Conservation (phyloP, 2,329 filamentous ascomycete species). For the Acrocalymma vagum region DNA sequence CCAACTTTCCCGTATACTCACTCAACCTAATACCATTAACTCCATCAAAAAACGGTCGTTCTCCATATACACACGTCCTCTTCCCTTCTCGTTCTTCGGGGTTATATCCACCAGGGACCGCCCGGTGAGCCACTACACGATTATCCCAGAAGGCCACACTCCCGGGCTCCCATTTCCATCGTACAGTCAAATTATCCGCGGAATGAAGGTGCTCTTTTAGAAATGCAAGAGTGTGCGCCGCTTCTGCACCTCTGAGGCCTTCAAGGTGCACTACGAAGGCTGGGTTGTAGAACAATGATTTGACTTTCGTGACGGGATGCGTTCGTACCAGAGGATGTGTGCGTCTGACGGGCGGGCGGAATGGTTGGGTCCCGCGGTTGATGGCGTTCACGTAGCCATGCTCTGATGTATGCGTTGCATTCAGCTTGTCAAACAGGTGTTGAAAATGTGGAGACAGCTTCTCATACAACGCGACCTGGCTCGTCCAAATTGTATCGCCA, state of each 20-base stretch:
- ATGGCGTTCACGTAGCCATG: constrained; percentile 6
- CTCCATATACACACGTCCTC: constrained; percentile 12
- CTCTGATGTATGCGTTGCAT: constrained; percentile 9
- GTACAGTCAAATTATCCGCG: constrained; percentile 12
- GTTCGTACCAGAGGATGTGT: constrained; percentile 60
- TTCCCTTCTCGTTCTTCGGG: constrained; percentile 8
- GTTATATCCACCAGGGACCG: constrained; percentile 13
- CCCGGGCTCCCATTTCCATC: constrained; percentile 16
- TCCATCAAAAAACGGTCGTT: constrained; percentile 8
- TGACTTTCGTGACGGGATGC: constrained; percentile 58
- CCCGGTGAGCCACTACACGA: constrained; percentile 12
- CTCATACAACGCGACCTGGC: constrained; percentile 9
- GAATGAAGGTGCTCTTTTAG: constrained; percentile 13
- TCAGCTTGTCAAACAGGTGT: constrained; percentile 6
- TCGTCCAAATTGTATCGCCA: constrained; percentile 11
- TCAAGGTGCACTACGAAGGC: constrained; percentile 60
- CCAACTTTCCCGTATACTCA: constrained; percentile 2
- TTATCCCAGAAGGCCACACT: constrained; percentile 17
- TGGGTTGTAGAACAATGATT: constrained; percentile 47
- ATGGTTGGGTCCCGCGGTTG: constrained; percentile 9
- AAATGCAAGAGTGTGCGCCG: constrained; percentile 17
- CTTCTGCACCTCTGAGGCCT: constrained; percentile 59
- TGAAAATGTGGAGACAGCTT: constrained; percentile 9
- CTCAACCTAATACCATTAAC: constrained; percentile 2
- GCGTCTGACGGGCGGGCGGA: constrained; percentile 52